Percentiles rank a stretch among this genome's conserved stretches.
Evolutionary conservation across 1,139 yeast genomes (phyloP).

Genomic region (Diutina rugosa): DNA sequence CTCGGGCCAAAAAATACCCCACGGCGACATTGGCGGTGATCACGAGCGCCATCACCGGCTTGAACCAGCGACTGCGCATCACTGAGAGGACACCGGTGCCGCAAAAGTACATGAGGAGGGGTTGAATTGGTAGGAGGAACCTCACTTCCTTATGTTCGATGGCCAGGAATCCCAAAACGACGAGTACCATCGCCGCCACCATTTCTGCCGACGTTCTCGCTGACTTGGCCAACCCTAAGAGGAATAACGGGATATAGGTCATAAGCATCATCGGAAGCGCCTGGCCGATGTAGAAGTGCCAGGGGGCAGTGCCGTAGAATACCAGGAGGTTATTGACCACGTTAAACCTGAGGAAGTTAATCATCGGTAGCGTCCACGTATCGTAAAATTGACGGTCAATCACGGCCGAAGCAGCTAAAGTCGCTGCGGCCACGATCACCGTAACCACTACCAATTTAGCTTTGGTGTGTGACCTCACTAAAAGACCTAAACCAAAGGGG

Average conservation of each 20-base stretch:
- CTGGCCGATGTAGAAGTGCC: slow-evolving; percentile 77
- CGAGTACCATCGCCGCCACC: slow-evolving; percentile 11
- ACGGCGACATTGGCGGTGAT: slow-evolving; percentile 25
- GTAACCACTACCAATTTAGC: not conserved
- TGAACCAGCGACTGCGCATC: slow-evolving; percentile 12
- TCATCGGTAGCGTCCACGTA: slow-evolving; percentile 44
- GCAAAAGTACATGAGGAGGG: slow-evolving; percentile 21
- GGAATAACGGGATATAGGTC: slow-evolving; percentile 41
- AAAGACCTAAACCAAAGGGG: slow-evolving; percentile 33
- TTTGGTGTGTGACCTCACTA: slow-evolving; percentile 8
- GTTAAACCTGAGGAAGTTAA: slow-evolving; percentile 67
- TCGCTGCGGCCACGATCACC: slow-evolving; percentile 13
- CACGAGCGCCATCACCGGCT: not conserved
- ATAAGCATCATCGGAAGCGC: slow-evolving; percentile 68
- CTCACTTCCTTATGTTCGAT: slow-evolving; percentile 84
- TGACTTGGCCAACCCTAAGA: slow-evolving; percentile 7
- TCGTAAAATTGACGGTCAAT: slow-evolving; percentile 56
- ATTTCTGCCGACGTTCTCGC: slow-evolving; percentile 3
- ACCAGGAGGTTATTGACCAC: slow-evolving; percentile 58
- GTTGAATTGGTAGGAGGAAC: slow-evolving; percentile 79
- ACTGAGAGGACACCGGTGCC: slow-evolving; percentile 4
- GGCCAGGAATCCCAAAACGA: slow-evolving; percentile 43
- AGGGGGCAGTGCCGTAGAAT: slow-evolving; percentile 77
- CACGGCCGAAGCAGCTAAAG: slow-evolving; percentile 13
- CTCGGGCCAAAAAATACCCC: slow-evolving; percentile 40